Evolutionary conservation across 345 rosid genomes (phyloP).

Genomic region (Heritiera fomes): DNA sequence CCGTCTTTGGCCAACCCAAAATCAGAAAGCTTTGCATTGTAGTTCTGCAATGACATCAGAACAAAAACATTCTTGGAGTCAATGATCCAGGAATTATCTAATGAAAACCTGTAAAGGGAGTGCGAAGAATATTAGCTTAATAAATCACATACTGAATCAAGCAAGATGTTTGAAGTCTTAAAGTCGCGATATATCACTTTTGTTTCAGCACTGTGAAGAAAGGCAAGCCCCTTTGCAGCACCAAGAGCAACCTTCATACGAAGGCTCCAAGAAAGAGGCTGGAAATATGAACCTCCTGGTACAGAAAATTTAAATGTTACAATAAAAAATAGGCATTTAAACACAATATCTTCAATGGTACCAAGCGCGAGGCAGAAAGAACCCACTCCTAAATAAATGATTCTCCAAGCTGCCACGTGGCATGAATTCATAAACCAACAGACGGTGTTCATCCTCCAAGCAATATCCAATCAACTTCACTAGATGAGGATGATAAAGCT

Average conservation of each 20-base stretch:
- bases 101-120: neutral
- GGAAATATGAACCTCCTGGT: constrained; percentile 79
- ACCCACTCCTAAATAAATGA: constrained; percentile 72
- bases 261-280: constrained; percentile 74
- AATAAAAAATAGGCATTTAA: neutral
- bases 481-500: constrained; percentile 62
- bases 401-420: constrained; percentile 72
- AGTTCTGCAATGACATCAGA: constrained; percentile 39
- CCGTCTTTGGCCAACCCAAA: constrained; percentile 85
- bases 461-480: constrained; percentile 76
- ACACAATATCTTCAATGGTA: neutral
- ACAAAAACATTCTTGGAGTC: constrained; percentile 11
- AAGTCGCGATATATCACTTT: constrained; percentile 72
- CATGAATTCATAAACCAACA: constrained; percentile 76
- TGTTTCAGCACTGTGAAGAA: constrained; percentile 62
- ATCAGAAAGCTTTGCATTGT: constrained; percentile 76
- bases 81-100: neutral
- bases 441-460: constrained; percentile 75
- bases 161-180: constrained; percentile 70
- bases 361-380: neutral
- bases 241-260: constrained; percentile 74
- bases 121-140: neutral
- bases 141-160: constrained; percentile 53
- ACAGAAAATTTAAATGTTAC: neutral
- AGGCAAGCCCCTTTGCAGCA: constrained; percentile 81